Base-by-base conservation (phyloP, 2,329 filamentous ascomycete species). In the Fusarium sp. region DNA sequence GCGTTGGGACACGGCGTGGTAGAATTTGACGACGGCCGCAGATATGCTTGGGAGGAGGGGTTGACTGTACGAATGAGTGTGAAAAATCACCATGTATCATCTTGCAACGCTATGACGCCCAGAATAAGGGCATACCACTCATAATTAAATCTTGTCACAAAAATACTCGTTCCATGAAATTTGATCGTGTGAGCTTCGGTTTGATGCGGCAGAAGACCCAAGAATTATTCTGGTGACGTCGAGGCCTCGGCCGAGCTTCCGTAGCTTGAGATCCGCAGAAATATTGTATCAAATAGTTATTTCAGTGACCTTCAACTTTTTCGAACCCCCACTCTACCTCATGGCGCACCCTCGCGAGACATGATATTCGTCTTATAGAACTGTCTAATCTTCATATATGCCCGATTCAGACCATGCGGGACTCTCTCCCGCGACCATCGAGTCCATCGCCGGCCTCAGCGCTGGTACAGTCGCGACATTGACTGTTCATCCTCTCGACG, bases 401-500 rank as follows among this genome's bases (percentile, higher is more conserved):
- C 84, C 82, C 78, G 81, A 83, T 76, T 73, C 78, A 71, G 83
- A 83, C 74, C 79, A 88, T 86, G 88, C 85, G 84, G 89, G 88
- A 83, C 85, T 92, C 80, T 92, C 92, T 79, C 90, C 93, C 83
- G 94, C 93, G 77, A 83, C 93, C 79, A 89, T 98, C 83, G 96
- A 98, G 88, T 92, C 92, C 79, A 87, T 95, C 81, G 94, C 96
- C 70, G 96, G 96, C 77, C 92, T 99, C 82, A 93, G 92, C 73
- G 96, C 96, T 67, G 96, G 96, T 70, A 88, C 94, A 63, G 88
- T 95, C 76, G 93, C 95, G 59, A 98, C 96, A 30, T 87, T 98
- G 54, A 91, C 91, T 63, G 92, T 96, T 58, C 95, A 98, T 81
- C 96, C 96, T 36, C 90, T 99, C 68, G 96, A 99, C 84, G 91